These are phyloP conservation scores for Kwoniella heveanensis DNA, from an alignment of 768 basidiomycete genomes.

Conservation along the genomic window DNA sequence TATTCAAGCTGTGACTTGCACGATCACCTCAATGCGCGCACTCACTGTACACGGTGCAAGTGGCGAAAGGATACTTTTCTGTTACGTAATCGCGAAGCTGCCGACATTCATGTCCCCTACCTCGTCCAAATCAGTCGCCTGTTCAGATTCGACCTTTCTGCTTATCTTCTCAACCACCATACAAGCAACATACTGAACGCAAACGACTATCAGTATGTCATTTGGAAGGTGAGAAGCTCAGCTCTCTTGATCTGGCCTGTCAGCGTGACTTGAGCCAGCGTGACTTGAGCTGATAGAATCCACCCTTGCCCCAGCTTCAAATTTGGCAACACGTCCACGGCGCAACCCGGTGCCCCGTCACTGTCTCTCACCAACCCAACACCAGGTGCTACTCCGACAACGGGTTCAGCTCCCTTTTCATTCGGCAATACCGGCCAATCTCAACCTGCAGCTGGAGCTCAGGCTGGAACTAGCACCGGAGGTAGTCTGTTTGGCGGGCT, in stretches of 20 bases:
- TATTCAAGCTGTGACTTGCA: neutral
- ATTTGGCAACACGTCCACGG: slow-evolving; percentile 30
- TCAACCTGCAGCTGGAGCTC: slow-evolving; percentile 21
- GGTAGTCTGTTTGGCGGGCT: slow-evolving; percentile 22
- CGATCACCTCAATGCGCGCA: neutral
- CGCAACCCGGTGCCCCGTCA: slow-evolving; percentile 28
- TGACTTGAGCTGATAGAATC: slow-evolving; percentile 3
- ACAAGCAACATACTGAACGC: neutral
- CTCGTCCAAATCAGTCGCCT: too few species aligned
- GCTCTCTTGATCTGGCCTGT: neutral
- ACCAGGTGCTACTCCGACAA: slow-evolving; percentile 14
- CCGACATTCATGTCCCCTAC: too few species aligned
- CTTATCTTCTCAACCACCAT: neutral
- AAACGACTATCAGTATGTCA: slow-evolving; percentile 13
- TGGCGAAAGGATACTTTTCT: neutral
- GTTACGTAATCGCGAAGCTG: neutral
- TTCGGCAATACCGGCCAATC: slow-evolving; percentile 21
- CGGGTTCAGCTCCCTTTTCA: slow-evolving; percentile 32
- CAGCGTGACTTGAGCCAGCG: too few species aligned
- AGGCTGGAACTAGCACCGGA: slow-evolving; percentile 11
- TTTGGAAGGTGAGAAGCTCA: slow-evolving; percentile 28
- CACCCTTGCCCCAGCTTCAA: slow-evolving; percentile 25
- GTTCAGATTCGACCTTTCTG: slow-evolving; percentile 3
- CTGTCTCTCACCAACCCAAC: slow-evolving; percentile 35
- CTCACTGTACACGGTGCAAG: neutral